Conservation (phyloP, 2,329 filamentous ascomycete species). For the Fusarium subtropicale region DNA sequence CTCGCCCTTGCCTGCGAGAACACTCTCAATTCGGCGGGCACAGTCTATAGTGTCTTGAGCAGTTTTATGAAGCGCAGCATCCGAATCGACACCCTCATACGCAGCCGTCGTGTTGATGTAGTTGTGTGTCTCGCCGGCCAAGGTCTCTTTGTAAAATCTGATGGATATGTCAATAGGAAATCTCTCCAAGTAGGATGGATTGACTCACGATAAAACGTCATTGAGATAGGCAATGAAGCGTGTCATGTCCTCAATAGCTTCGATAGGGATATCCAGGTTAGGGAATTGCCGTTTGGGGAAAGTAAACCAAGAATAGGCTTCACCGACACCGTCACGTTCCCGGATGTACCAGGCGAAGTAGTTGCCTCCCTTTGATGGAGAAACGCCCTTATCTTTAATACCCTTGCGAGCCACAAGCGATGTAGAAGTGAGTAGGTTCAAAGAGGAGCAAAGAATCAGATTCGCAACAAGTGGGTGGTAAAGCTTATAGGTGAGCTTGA, state of each 20-base stretch:
- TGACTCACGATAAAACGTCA: not conserved
- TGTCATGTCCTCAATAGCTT: not conserved
- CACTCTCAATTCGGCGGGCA: not conserved
- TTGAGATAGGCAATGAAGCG: not conserved
- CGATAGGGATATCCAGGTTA: not conserved
- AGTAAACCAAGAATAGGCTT: not conserved
- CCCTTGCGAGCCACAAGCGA: not conserved
- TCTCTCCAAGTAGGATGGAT: not conserved
- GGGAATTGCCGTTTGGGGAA: not conserved
- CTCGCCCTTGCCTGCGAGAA: not conserved
- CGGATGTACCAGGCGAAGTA: not conserved
- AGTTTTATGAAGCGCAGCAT: not conserved
- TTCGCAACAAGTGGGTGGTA: not conserved
- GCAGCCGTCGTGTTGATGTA: not conserved
- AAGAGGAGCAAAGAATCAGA: not conserved
- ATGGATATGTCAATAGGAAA: not conserved
- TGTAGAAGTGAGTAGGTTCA: not conserved
- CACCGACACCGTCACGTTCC: not conserved
- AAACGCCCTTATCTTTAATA: not conserved
- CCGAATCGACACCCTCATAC: not conserved
- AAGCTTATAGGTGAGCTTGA: not conserved
- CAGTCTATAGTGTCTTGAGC: not conserved
- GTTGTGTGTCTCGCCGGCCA: not conserved
- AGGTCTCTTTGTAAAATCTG: not conserved
- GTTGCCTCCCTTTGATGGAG: not conserved